These are phyloP conservation scores for Fusarium neocosmosporiellum DNA, from an alignment of 2,329 filamentous ascomycete species.

Conservation along the genomic window DNA sequence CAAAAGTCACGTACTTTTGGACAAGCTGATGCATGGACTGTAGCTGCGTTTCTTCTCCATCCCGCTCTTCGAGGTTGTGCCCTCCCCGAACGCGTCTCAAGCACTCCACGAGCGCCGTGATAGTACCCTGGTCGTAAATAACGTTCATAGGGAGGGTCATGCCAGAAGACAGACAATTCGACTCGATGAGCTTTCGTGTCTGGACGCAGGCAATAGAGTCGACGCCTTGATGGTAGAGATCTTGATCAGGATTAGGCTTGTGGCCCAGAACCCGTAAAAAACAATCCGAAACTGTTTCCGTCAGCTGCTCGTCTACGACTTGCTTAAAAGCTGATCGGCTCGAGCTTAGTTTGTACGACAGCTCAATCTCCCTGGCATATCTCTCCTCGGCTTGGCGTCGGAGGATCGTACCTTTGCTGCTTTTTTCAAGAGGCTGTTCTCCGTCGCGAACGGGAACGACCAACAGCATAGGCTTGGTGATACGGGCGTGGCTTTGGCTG, in stretches of 20 bases:
- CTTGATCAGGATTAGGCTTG: slow-evolving; percentile 50
- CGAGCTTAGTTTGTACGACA: slow-evolving; percentile 52
- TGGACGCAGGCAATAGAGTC: slow-evolving; percentile 70
- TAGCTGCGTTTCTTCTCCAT: background rate
- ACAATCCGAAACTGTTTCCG: slow-evolving; percentile 45
- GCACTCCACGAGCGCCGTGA: slow-evolving; percentile 48
- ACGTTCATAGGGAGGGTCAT: slow-evolving; percentile 63
- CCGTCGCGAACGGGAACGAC: slow-evolving; percentile 49
- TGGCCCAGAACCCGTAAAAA: slow-evolving; percentile 48
- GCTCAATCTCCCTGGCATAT: slow-evolving; percentile 59
- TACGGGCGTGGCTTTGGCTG: slow-evolving; percentile 61
- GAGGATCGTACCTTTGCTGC: slow-evolving; percentile 71
- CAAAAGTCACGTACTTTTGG: slow-evolving; percentile 21
- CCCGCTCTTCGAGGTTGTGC: background rate
- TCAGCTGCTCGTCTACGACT: slow-evolving; percentile 49
- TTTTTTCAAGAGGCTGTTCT: slow-evolving; percentile 60
- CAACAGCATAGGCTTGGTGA: slow-evolving; percentile 63
- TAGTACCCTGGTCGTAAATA: slow-evolving; percentile 68
- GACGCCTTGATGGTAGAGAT: slow-evolving; percentile 68
- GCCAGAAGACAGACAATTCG: slow-evolving; percentile 28
- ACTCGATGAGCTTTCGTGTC: slow-evolving; percentile 54
- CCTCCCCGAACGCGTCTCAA: slow-evolving; percentile 18
- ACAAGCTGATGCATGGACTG: slow-evolving; percentile 13
- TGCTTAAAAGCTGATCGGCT: slow-evolving; percentile 23
- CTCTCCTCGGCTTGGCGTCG: slow-evolving; percentile 61